Conservation (phyloP, 805 yeast species). For the Teunomyces barrocoloradensis region DNA sequence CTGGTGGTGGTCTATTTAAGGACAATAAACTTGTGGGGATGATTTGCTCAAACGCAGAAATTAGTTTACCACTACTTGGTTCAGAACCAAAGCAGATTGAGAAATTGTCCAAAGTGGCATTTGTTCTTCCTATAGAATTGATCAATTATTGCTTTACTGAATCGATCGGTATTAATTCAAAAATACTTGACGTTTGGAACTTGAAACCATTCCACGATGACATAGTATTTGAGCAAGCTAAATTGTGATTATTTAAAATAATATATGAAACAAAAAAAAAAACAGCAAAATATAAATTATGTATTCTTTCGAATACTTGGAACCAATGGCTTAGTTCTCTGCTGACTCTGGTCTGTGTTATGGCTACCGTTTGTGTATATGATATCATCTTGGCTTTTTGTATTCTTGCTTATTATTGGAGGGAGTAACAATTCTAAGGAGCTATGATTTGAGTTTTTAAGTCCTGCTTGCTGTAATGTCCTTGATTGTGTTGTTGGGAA, state of each 20-base stretch:
- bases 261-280: not conserved
- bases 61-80: slow-evolving; percentile 18
- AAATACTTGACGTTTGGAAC: slow-evolving; percentile 22
- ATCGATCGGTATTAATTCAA: slow-evolving; percentile 9
- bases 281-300: not conserved
- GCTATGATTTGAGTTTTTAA: not conserved
- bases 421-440: not conserved
- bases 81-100: slow-evolving; percentile 17
- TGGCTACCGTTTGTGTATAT: not conserved
- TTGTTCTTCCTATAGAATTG: slow-evolving; percentile 33
- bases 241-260: slow-evolving; percentile 12
- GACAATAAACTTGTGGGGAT: slow-evolving; percentile 35
- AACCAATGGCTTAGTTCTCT: slow-evolving; percentile 2
- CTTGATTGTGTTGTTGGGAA: slow-evolving; percentile 12
- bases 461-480: slow-evolving; percentile 1
- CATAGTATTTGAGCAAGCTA: slow-evolving; percentile 14
- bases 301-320: slow-evolving; percentile 2
- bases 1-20: slow-evolving; percentile 45
- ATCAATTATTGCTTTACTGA: slow-evolving; percentile 21
- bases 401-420: not conserved
- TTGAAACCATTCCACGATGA: slow-evolving; percentile 23
- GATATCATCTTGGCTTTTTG: not conserved
- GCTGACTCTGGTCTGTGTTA: not conserved
- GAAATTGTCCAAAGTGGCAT: slow-evolving; percentile 29
- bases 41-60: slow-evolving; percentile 45